These are phyloP conservation scores for Tolypocladium sp. DNA, from an alignment of 2,329 filamentous ascomycete species.

Conservation along the genomic window DNA sequence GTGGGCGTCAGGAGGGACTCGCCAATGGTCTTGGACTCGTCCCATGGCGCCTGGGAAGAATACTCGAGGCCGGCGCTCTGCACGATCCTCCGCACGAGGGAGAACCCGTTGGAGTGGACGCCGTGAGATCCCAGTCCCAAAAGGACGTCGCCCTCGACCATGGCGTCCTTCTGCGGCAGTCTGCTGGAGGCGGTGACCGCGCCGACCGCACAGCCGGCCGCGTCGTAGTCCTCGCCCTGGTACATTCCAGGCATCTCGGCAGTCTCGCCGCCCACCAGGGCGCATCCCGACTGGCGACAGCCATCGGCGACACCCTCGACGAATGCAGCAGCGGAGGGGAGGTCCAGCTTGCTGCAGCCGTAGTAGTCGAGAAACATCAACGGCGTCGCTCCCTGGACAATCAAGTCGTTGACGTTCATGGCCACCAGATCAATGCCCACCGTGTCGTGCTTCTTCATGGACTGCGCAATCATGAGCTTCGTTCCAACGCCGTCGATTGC, in stretches of 20 bases:
- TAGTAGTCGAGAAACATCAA: conserved; percentile 98
- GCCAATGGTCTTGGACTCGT: conserved; percentile 53
- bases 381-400: conserved; percentile 91
- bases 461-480: conserved; percentile 92
- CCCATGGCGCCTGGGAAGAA: conserved; percentile 69
- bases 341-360: conserved; percentile 80
- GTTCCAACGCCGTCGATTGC: conserved; percentile 96
- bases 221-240: conserved; percentile 80
- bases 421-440: conserved; percentile 95
- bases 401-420: conserved; percentile 97
- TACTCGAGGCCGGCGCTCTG: conserved; percentile 64
- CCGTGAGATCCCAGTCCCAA: conserved; percentile 80
- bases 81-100: conserved; percentile 85
- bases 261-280: conserved; percentile 92
- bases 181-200: conserved; percentile 62
- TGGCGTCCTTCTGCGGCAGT: conserved; percentile 66
- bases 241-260: conserved; percentile 98
- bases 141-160: conserved; percentile 76
- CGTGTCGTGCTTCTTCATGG: conserved; percentile 81
- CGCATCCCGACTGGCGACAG: conserved; percentile 76
- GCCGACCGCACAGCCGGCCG: conserved; percentile 81
- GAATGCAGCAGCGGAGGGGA: conserved; percentile 71
- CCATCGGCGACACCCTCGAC: conserved; percentile 84
- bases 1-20: conserved; percentile 79
- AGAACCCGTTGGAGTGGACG: conserved; percentile 95